Conservation (phyloP, 1,284 basidiomycete species). For the Wolfiporia cocos region DNA sequence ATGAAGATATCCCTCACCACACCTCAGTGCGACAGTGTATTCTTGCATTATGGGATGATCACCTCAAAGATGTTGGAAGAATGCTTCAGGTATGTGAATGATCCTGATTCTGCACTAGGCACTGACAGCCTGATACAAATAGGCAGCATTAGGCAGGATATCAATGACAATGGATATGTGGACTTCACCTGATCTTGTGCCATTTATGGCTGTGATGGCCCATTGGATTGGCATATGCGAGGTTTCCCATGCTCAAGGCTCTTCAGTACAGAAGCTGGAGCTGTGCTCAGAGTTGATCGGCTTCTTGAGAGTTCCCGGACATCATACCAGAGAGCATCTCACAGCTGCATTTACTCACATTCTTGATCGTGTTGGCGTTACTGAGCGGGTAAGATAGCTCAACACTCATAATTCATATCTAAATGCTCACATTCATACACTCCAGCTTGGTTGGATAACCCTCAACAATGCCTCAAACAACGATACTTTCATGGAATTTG, state of each 20-base stretch:
- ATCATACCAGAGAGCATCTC: slow-evolving; percentile 28
- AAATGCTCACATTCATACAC: slow-evolving; percentile 5
- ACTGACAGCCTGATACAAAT: slow-evolving; percentile 4
- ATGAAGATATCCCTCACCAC: slow-evolving; percentile 24
- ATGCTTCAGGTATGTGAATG: background rate
- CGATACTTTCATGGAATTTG: slow-evolving; percentile 20
- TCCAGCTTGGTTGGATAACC: slow-evolving; percentile 29
- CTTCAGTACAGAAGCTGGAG: background rate
- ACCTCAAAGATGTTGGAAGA: background rate
- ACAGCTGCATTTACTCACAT: slow-evolving; percentile 22
- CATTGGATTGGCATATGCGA: slow-evolving; percentile 30
- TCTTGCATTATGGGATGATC: slow-evolving; percentile 5
- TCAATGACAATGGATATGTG: slow-evolving; percentile 30
- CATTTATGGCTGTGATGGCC: slow-evolving; percentile 30
- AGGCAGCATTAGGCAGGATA: slow-evolving; percentile 26
- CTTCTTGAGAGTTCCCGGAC: slow-evolving; percentile 25
- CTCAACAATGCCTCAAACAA: slow-evolving; percentile 31
- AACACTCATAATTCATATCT: slow-evolving; percentile 3
- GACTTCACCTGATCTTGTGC: slow-evolving; percentile 24
- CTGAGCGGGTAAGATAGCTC: background rate
- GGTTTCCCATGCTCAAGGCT: slow-evolving; percentile 9
- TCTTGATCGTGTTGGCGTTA: slow-evolving; percentile 11
- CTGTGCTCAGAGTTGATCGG: slow-evolving; percentile 25
- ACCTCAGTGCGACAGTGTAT: slow-evolving; percentile 18
- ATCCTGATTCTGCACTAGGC: background rate